Percentiles rank a stretch among this genome's conserved stretches.
These are phyloP conservation scores for Cryphonectria naterciae DNA, from an alignment of 2,329 filamentous ascomycete species.

Conservation along the genomic window DNA sequence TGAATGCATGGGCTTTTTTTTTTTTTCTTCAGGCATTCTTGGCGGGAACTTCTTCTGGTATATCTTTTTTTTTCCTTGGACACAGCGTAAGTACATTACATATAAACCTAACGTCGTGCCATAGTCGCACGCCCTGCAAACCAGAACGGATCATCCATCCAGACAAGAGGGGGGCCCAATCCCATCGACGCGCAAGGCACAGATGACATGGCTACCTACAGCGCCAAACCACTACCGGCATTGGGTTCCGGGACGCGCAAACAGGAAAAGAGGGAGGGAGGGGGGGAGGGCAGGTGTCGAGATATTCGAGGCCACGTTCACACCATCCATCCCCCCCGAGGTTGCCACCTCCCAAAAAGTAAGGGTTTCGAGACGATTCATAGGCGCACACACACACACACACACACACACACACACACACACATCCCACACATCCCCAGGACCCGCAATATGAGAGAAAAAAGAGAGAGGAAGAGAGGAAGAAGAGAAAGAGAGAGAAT, in stretches of 20 bases:
- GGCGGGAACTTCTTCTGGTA: neutral
- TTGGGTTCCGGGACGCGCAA: neutral
- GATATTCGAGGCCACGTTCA: conserved; percentile 22
- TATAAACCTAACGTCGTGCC: neutral
- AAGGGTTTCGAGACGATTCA: neutral
- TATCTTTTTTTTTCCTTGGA: neutral
- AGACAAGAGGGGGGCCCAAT: neutral
- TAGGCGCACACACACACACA: neutral
- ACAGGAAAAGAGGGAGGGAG: neutral
- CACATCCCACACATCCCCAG: neutral
- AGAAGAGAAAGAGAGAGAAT: neutral
- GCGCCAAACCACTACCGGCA: neutral
- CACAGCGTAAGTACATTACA: neutral
- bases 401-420: no score
- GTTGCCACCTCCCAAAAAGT: neutral
- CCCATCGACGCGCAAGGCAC: neutral
- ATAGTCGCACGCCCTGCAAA: conserved; percentile 6
- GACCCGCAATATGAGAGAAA: neutral
- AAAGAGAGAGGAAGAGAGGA: neutral
- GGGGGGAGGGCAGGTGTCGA: neutral
- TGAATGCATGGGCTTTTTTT: no score
- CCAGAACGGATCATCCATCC: neutral
- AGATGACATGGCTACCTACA: neutral
- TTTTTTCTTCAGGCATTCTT: no score
- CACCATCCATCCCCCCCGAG: no score